A percentile compares a stretch with the other conserved stretches of the same genome.
phyloP scores from a whole-genome alignment of 768 basidiomycete genomes.

The Lactifluus volemus region DNA sequence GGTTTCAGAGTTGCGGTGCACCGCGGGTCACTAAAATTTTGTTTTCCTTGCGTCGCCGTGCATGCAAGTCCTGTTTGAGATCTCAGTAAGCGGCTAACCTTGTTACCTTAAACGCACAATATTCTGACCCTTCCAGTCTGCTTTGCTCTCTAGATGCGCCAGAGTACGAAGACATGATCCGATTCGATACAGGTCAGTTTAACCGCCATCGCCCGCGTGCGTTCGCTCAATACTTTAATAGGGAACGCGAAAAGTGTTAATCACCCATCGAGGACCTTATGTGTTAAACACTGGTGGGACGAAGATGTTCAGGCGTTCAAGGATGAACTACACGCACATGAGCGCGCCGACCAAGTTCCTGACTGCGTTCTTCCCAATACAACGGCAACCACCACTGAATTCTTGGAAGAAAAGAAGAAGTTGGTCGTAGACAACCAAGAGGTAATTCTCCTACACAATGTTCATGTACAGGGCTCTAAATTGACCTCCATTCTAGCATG shows the following conservation, averaged over 20 bases:
- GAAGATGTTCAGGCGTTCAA: neutral
- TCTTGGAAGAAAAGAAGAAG: neutral
- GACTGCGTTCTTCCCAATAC: neutral
- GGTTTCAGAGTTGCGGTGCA: conserved; percentile 10
- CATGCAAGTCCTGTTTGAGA: conserved; percentile 12
- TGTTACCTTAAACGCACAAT: neutral
- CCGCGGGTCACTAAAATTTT: conserved; percentile 8
- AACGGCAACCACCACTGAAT: neutral
- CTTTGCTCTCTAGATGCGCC: neutral
- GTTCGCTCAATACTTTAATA: neutral
- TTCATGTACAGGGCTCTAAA: neutral
- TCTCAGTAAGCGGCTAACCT: neutral
- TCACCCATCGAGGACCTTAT: neutral
- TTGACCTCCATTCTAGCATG: neutral
- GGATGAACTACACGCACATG: neutral
- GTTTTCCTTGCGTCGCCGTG: conserved; percentile 14
- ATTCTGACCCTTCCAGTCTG: neutral
- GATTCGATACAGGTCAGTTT: neutral
- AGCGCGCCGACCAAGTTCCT: neutral
- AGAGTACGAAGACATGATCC: neutral
- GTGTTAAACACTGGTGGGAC: conserved; percentile 6
- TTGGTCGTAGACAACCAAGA: neutral
- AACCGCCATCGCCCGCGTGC: neutral
- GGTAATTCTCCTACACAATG: neutral
- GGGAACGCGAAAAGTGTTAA: neutral